Percentiles rank a stretch among this genome's conserved stretches.
Evolutionary conservation across 1,284 basidiomycete species (phyloP).

Genomic region (Laetiporus sulphureus): DNA sequence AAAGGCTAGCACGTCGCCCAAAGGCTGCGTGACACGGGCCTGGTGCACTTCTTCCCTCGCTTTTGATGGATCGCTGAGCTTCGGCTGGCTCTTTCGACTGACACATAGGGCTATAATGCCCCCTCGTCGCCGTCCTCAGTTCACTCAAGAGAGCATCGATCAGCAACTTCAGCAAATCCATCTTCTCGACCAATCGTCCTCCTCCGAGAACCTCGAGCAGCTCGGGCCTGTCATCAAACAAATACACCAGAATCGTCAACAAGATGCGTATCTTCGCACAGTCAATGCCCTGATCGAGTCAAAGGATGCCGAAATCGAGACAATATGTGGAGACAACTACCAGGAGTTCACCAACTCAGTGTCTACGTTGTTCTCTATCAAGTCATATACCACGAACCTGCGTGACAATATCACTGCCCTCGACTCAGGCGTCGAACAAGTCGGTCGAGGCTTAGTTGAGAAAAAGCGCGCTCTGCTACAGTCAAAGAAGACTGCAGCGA

Average conservation of each 20-base stretch:
- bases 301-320: conserved; percentile 95
- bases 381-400: conserved; percentile 80
- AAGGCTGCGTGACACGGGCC: no score
- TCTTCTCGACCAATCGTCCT: conserved; percentile 77
- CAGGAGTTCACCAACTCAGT: conserved; percentile 97
- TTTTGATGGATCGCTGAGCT: no score
- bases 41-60: no score
- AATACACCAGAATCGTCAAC: conserved; percentile 86
- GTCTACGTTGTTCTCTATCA: conserved; percentile 90
- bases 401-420: conserved; percentile 72
- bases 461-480: conserved; percentile 89
- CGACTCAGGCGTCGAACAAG: conserved; percentile 67
- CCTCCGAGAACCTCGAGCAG: conserved; percentile 89
- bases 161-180: conserved; percentile 85
- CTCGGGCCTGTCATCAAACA: conserved; percentile 90
- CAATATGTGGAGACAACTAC: conserved; percentile 93
- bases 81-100: neutral
- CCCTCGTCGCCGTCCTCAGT: conserved; percentile 65
- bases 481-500: conserved; percentile 85
- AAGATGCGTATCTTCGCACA: conserved; percentile 86
- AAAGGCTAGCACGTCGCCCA: no score
- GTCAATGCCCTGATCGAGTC: conserved; percentile 84
- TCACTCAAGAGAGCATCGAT: conserved; percentile 76
- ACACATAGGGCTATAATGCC: conserved; percentile 43
- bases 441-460: conserved; percentile 81